phyloP scores from a whole-genome alignment of 805 yeast species.

The Kodamaea kakaduensis region DNA sequence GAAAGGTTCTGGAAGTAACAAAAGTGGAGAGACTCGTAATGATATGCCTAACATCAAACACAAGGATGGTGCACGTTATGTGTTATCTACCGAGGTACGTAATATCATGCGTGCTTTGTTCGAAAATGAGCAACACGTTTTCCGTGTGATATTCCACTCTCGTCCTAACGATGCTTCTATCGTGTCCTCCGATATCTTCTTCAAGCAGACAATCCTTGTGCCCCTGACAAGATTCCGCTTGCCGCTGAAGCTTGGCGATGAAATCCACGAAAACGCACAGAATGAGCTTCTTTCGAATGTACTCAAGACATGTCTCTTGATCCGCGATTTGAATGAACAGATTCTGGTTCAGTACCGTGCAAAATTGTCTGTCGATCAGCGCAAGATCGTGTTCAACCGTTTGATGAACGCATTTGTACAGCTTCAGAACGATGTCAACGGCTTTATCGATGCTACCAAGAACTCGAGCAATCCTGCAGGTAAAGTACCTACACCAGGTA shows the following conservation, averaged over 20 bases:
- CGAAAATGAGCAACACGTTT: constrained; percentile 61
- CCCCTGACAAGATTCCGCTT: constrained; percentile 96
- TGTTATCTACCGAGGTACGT: constrained; percentile 82
- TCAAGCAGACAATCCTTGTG: constrained; percentile 81
- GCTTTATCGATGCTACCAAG: constrained; percentile 87
- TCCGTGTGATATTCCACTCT: constrained; percentile 75
- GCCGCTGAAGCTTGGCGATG: constrained; percentile 97
- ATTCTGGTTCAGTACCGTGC: constrained; percentile 58
- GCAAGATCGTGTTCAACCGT: constrained; percentile 76
- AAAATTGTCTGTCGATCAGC: constrained; percentile 53
- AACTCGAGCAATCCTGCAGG: constrained; percentile 69
- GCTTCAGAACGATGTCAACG: constrained; percentile 91
- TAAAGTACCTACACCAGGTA: constrained; percentile 83
- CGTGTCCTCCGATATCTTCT: constrained; percentile 76
- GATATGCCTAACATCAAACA: constrained; percentile 54
- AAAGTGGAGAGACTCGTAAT: constrained; percentile 14
- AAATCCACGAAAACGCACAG: constrained; percentile 89
- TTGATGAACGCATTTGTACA: constrained; percentile 95
- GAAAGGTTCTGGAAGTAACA: constrained; percentile 24
- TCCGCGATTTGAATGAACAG: constrained; percentile 86
- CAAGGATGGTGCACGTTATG: constrained; percentile 75
- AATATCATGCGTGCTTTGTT: constrained; percentile 75
- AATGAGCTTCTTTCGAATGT: constrained; percentile 82
- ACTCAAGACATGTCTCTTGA: constrained; percentile 71
- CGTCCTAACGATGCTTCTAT: constrained; percentile 56